phyloP scores from a whole-genome alignment of 2,329 filamentous ascomycete species.

The Sphaerulina musiva region DNA sequence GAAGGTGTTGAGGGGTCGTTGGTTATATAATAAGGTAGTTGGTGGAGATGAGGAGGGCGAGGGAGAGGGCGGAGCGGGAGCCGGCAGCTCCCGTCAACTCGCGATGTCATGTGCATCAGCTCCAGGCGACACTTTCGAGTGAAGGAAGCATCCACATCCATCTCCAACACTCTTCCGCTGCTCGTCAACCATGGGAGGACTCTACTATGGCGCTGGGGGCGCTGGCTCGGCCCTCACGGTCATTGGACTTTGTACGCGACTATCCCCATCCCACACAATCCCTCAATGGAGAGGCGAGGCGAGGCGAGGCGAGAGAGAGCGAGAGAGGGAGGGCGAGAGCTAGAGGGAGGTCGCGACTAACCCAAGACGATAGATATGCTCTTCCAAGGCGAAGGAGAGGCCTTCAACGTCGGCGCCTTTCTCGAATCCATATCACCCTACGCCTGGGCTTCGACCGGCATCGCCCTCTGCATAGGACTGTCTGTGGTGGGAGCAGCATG shows the following conservation, averaged over 20 bases:
- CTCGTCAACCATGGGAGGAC: constrained; percentile 29
- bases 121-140: constrained; percentile 4
- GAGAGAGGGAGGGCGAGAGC: constrained; percentile 23
- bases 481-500: constrained; percentile 97
- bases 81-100: constrained; percentile 1
- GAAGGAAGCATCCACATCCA: background rate
- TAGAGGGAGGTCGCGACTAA: too few species aligned
- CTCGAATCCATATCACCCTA: constrained; percentile 91
- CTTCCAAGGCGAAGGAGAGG: constrained; percentile 91
- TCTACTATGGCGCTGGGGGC: constrained; percentile 35
- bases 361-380: constrained; percentile 70
- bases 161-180: background rate
- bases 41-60: background rate
- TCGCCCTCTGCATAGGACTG: constrained; percentile 87
- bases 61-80: background rate
- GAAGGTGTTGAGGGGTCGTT: background rate
- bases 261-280: background rate
- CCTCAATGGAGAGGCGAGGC: too few species aligned
- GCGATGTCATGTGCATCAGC: constrained; percentile 18
- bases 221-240: constrained; percentile 32
- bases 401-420: constrained; percentile 94
- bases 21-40: background rate
- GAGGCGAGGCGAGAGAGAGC: background rate
- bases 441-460: constrained; percentile 85
- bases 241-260: constrained; percentile 35